These are phyloP conservation scores for Notholithocarpus densiflorus DNA, from an alignment of 306 rosid species.

Conservation along the genomic window DNA sequence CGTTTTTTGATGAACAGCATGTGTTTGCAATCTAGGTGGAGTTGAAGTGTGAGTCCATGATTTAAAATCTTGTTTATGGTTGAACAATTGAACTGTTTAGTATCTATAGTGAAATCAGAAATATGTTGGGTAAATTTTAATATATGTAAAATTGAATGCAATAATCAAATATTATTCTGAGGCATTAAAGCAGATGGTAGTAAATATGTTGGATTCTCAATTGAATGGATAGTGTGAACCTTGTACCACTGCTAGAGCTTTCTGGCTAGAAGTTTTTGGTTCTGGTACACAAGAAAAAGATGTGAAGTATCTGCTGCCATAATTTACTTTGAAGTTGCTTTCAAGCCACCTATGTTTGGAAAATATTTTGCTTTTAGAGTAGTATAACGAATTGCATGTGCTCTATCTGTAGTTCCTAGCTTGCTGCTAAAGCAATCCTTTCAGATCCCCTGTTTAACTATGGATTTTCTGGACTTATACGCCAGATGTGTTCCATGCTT, in stretches of 20 bases:
- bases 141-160: neutral
- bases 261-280: neutral
- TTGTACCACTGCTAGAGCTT: neutral
- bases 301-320: too few relatives aligned
- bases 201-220: neutral
- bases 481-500: neutral
- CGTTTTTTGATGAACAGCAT: neutral
- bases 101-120: neutral
- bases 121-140: neutral
- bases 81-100: neutral
- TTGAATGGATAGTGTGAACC: neutral
- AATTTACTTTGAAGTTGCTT: neutral
- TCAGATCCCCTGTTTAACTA: too few relatives aligned
- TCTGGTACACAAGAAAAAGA: neutral
- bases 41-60: neutral
- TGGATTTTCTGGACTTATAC: too few relatives aligned
- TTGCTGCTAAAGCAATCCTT: too few relatives aligned
- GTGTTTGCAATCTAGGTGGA: neutral
- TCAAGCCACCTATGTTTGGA: neutral
- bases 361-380: neutral
- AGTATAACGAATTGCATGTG: too few relatives aligned
- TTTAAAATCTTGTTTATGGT: neutral
- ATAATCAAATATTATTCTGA: neutral
- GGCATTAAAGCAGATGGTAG: neutral
- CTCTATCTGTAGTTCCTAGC: too few relatives aligned